Evolutionary conservation across 1,284 basidiomycete species (phyloP).

Genomic region (Cutaneotrichosporon cavernicola): DNA sequence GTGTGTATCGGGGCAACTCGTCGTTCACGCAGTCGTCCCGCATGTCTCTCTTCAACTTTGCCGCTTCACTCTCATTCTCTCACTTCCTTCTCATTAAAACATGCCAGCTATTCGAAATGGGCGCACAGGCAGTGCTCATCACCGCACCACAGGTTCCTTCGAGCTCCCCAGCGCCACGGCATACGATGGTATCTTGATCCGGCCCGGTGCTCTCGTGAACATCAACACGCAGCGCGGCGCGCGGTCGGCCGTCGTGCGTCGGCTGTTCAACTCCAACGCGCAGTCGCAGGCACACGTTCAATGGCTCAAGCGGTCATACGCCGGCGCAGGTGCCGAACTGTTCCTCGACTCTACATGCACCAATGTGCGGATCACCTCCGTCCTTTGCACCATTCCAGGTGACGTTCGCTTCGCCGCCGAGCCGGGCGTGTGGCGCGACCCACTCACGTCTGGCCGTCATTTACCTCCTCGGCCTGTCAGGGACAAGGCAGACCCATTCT

Average conservation of each 20-base stretch:
- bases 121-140: too few relatives aligned
- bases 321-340: background rate
- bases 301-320: background rate
- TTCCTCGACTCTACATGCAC: background rate
- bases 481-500: background rate
- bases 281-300: constrained; percentile 4
- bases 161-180: background rate
- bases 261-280: background rate
- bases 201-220: background rate
- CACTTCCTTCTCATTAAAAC: background rate
- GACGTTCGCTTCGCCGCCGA: background rate
- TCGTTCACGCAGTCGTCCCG: background rate
- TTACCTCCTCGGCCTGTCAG: background rate
- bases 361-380: background rate
- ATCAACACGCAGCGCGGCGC: background rate
- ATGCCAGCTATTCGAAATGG: background rate
- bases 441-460: background rate
- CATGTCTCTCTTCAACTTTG: too few relatives aligned
- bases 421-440: constrained; percentile 6
- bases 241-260: background rate
- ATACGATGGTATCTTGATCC: background rate
- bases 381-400: background rate
- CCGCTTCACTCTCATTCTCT: background rate
- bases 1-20: background rate
- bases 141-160: too few relatives aligned